phyloP scores from a whole-genome alignment of 2,329 filamentous ascomycete genomes.

The Colletotrichum theobromicola region DNA sequence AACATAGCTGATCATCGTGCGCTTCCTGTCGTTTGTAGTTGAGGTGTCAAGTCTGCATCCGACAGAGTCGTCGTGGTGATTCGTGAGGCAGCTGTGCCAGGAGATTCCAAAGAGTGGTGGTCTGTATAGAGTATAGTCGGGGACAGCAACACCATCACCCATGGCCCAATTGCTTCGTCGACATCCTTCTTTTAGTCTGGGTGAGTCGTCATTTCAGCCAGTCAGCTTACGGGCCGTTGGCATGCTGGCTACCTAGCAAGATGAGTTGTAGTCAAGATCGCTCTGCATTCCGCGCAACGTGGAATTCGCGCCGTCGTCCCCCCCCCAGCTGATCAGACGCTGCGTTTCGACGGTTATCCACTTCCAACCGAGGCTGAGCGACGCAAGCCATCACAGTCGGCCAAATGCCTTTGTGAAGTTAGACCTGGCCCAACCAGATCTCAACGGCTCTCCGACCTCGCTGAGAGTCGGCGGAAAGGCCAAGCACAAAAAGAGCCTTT shows the following conservation, averaged over 20 bases:
- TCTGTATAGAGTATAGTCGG: neutral
- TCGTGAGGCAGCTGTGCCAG: neutral
- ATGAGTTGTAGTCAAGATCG: neutral
- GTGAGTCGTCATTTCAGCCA: neutral
- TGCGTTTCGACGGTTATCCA: neutral
- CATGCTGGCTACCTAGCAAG: neutral
- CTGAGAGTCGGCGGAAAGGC: neutral
- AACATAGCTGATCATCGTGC: neutral
- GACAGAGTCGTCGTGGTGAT: neutral
- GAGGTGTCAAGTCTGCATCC: neutral
- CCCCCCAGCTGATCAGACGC: neutral
- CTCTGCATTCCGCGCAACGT: neutral
- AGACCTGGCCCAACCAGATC: neutral
- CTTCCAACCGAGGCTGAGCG: constrained; percentile 7
- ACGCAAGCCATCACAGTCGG: neutral
- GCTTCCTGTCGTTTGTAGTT: neutral
- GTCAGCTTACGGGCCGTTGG: neutral
- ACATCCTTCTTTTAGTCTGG: neutral
- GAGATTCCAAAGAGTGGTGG: neutral
- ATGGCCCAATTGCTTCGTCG: neutral
- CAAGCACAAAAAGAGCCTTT: neutral
- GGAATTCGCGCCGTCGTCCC: neutral
- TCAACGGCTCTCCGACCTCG: constrained; percentile 5
- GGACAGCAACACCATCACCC: neutral
- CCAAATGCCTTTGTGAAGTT: neutral